These are phyloP conservation scores for Colletotrichum brevisporum DNA, from an alignment of 2,329 filamentous ascomycete species.

Conservation along the genomic window DNA sequence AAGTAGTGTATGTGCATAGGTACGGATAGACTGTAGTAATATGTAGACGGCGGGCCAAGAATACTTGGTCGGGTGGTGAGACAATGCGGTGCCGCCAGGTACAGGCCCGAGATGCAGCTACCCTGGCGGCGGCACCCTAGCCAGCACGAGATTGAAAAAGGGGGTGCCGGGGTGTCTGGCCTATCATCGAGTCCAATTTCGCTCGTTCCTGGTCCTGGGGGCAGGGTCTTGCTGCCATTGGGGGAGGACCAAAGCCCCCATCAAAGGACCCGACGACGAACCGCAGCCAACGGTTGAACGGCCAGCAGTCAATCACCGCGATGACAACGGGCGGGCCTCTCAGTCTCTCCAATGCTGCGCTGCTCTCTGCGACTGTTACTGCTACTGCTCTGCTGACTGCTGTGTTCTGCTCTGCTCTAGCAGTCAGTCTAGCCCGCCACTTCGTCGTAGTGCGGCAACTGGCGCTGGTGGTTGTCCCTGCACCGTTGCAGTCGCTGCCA, in stretches of 20 bases:
- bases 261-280: background rate
- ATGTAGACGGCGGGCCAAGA: slow-evolving; percentile 34
- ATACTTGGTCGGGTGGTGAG: slow-evolving; percentile 36
- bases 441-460: background rate
- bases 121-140: slow-evolving; percentile 35
- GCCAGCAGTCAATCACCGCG: slow-evolving; percentile 28
- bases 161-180: slow-evolving; percentile 29
- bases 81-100: slow-evolving; percentile 39
- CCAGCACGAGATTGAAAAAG: slow-evolving; percentile 40
- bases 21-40: too few species aligned
- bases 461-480: background rate
- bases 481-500: background rate
- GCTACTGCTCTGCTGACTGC: too few species aligned
- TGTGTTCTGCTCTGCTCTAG: too few species aligned
- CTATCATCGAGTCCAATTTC: slow-evolving; percentile 37
- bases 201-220: slow-evolving; percentile 29
- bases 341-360: background rate
- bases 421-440: slow-evolving; percentile 16
- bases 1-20: too few species aligned
- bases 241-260: background rate
- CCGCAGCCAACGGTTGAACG: slow-evolving; percentile 28
- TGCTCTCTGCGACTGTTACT: background rate
- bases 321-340: slow-evolving; percentile 33
- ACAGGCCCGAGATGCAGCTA: slow-evolving; percentile 36
- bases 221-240: background rate